These are phyloP conservation scores for Heliamphora exappendiculata DNA, from an alignment of 148 eudicot genomes.

Conservation along the genomic window DNA sequence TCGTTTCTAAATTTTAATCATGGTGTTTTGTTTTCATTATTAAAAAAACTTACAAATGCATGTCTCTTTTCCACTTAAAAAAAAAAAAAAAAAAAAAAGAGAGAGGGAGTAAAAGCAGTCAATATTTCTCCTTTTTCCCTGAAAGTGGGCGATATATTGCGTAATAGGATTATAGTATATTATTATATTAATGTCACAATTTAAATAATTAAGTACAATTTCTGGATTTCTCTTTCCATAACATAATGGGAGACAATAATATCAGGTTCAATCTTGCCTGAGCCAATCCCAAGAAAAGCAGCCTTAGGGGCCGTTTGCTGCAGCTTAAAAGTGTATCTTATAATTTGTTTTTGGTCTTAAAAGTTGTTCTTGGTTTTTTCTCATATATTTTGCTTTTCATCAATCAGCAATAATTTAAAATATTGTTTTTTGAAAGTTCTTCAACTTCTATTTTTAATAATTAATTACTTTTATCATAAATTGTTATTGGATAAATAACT, in stretches of 20 bases:
- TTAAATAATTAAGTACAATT: background rate
- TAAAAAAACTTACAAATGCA: background rate
- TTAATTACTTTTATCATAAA: too few species aligned
- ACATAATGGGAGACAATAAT: background rate
- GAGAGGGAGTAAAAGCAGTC: conserved; percentile 1
- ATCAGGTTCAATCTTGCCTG: background rate
- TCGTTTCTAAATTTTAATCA: conserved; percentile 14
- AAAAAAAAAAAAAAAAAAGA: too few species aligned
- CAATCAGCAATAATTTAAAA: too few species aligned
- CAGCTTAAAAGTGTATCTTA: too few species aligned
- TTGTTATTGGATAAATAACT: too few species aligned
- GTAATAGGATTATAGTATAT: background rate
- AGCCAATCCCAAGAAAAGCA: background rate
- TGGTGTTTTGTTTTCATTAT: conserved; percentile 6
- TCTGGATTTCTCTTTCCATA: background rate
- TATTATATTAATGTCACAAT: background rate
- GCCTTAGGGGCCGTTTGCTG: too few species aligned
- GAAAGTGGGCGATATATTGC: background rate
- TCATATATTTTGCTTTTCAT: too few species aligned
- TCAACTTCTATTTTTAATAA: too few species aligned
- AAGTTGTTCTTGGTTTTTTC: too few species aligned
- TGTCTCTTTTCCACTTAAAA: background rate
- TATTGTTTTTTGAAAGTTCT: too few species aligned
- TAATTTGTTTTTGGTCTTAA: too few species aligned
- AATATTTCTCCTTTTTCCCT: background rate